These are phyloP conservation scores for Claviceps lovelessii DNA, from an alignment of 2,329 filamentous ascomycete genomes.

Conservation along the genomic window DNA sequence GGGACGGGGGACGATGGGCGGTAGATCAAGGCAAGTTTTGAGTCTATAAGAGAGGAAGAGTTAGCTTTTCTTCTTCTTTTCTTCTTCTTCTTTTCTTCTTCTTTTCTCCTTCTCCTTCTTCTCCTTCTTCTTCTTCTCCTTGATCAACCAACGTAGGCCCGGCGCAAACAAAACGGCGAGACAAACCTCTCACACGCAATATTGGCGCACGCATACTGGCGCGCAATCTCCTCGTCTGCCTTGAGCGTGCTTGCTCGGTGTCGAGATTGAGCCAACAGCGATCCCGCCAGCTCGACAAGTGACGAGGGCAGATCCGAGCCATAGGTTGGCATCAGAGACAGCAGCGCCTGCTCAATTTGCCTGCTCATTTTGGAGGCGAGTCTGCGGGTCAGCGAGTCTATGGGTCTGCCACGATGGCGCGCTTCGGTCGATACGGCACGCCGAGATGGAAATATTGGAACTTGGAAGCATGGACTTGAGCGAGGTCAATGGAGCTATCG, in stretches of 20 bases:
- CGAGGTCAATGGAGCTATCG: too few species aligned
- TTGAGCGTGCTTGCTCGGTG: conserved; percentile 64
- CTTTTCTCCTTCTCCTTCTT: neutral
- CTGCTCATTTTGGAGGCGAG: conserved; percentile 45
- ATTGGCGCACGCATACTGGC: conserved; percentile 71
- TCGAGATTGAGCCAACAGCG: conserved; percentile 67
- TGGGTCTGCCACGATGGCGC: neutral
- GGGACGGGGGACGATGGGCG: conserved; percentile 58
- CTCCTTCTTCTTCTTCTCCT: neutral
- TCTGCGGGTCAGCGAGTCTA: neutral
- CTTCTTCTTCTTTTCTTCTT: neutral
- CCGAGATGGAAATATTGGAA: neutral
- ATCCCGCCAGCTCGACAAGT: conserved; percentile 57
- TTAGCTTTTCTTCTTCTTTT: neutral
- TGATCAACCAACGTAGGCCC: neutral
- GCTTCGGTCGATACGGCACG: neutral
- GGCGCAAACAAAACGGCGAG: neutral
- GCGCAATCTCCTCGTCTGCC: conserved; percentile 74
- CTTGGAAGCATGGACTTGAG: neutral
- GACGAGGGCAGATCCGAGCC: conserved; percentile 50
- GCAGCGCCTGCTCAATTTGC: conserved; percentile 57
- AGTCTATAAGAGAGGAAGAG: conserved; percentile 34
- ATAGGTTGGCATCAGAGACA: conserved; percentile 60
- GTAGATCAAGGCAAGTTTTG: conserved; percentile 62
- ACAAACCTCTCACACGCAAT: conserved; percentile 71